Conservation (phyloP, 768 basidiomycete species). For the Lentinula raphanica region DNA sequence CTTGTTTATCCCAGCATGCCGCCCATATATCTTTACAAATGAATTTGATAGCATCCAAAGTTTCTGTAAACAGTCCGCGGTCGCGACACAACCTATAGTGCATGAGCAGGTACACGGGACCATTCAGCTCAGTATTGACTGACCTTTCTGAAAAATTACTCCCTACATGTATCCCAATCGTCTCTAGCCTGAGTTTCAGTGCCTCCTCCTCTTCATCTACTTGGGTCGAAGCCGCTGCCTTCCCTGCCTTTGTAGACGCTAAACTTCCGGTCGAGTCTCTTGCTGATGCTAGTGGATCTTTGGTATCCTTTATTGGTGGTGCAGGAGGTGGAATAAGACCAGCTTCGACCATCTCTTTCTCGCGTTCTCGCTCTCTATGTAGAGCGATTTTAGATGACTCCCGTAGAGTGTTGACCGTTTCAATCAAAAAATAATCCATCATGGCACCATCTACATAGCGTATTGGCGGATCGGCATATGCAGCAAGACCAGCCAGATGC, state of each 20-base stretch:
- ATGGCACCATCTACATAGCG: conserved; percentile 60
- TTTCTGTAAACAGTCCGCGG: conserved; percentile 69
- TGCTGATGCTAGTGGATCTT: conserved; percentile 31
- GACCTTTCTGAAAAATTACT: conserved; percentile 84
- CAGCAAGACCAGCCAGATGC: conserved; percentile 31
- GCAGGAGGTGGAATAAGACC: conserved; percentile 56
- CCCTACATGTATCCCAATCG: conserved; percentile 83
- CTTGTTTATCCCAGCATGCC: conserved; percentile 89
- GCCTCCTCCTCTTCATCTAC: conserved; percentile 73
- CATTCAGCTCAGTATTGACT: conserved; percentile 15
- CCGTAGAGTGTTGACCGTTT: conserved; percentile 69
- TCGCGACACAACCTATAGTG: conserved; percentile 65
- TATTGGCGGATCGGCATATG: conserved; percentile 59
- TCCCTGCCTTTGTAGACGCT: conserved; percentile 28
- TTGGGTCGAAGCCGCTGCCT: conserved; percentile 16
- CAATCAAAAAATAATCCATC: conserved; percentile 86
- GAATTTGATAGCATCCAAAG: conserved; percentile 90
- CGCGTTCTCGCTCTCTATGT: conserved; percentile 59
- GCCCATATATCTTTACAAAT: conserved; percentile 96
- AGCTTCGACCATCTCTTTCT: conserved; percentile 75
- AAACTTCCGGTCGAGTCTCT: conserved; percentile 36
- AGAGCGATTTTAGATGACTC: conserved; percentile 71
- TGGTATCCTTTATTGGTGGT: conserved; percentile 27
- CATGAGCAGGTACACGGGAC: not conserved
- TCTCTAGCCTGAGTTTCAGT: conserved; percentile 63